phyloP scores from a whole-genome alignment of 176 grass and related monocot genomes.

The Poa pratensis region DNA sequence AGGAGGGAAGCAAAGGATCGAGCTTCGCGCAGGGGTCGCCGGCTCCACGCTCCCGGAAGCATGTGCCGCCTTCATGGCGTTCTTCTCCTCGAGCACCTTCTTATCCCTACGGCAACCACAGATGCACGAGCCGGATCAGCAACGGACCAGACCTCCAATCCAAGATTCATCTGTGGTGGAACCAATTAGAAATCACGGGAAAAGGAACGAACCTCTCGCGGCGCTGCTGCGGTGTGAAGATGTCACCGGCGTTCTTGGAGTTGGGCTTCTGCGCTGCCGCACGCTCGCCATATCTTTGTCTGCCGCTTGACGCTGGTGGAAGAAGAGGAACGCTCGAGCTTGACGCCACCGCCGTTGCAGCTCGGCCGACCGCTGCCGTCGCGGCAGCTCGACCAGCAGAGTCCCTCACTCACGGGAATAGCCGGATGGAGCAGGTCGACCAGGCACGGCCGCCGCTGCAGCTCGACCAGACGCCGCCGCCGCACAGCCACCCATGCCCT shows the following conservation, averaged over 20 bases:
- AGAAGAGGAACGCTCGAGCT: no score
- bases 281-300: conserved; percentile 48
- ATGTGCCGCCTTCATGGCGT: conserved; percentile 83
- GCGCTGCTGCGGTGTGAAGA: conserved; percentile 82
- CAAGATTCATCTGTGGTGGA: not conserved
- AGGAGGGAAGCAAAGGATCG: no score
- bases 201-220: conserved; percentile 42
- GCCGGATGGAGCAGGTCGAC: no score
- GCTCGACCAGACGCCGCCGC: no score
- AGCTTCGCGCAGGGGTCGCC: no score
- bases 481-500: no score
- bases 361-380: no score
- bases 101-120: not conserved
- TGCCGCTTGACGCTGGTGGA: no score
- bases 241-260: conserved; percentile 41
- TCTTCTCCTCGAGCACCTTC: conserved; percentile 84
- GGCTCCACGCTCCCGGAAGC: not conserved
- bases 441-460: no score
- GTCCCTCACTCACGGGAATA: no score
- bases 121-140: not conserved
- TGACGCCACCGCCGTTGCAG: no score
- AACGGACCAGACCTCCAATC: not conserved
- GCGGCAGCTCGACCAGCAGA: no score
- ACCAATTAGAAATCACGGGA: conserved; percentile 19
- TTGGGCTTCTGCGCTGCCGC: conserved; percentile 37